phyloP scores from a whole-genome alignment of 306 rosid genomes.

The Boehmeria nivea region DNA sequence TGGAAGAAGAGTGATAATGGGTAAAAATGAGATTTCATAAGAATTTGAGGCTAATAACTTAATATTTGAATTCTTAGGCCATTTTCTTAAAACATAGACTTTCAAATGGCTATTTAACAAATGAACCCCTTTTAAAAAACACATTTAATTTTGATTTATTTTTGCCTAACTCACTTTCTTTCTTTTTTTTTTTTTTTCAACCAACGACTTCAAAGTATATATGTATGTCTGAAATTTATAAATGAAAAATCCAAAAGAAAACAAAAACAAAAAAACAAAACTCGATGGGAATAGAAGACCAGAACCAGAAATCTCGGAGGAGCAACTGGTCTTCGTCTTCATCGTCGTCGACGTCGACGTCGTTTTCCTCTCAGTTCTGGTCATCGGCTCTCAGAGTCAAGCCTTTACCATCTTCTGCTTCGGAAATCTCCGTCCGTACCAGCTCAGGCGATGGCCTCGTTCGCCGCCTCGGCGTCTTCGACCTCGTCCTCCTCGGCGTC shows the following conservation, averaged over 20 bases:
- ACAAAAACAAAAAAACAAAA: neutral
- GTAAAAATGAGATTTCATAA: no score
- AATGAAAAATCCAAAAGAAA: neutral
- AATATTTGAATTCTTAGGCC: no score
- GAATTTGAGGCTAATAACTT: no score
- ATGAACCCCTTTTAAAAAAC: no score
- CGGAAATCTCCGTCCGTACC: constrained; percentile 44
- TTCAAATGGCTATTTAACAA: no score
- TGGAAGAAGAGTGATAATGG: no score
- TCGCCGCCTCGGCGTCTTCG: constrained; percentile 74
- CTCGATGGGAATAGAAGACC: constrained; percentile 28
- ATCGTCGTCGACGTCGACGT: constrained; percentile 26
- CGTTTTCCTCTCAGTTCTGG: constrained; percentile 53
- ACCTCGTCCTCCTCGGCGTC: constrained; percentile 79
- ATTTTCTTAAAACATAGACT: no score
- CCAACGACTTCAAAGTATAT: no score
- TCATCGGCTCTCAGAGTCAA: constrained; percentile 73
- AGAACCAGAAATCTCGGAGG: neutral
- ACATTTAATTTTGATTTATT: no score
- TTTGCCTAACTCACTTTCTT: no score
- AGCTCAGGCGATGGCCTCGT: constrained; percentile 59
- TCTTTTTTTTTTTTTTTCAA: no score
- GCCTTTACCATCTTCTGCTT: constrained; percentile 37
- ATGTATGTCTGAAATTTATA: no score
- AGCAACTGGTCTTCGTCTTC: constrained; percentile 14